A percentile compares a stretch with the other conserved stretches of the same genome.
Evolutionary conservation across 2,329 filamentous ascomycete species (phyloP).

Genomic region (Alternaria sp.): DNA sequence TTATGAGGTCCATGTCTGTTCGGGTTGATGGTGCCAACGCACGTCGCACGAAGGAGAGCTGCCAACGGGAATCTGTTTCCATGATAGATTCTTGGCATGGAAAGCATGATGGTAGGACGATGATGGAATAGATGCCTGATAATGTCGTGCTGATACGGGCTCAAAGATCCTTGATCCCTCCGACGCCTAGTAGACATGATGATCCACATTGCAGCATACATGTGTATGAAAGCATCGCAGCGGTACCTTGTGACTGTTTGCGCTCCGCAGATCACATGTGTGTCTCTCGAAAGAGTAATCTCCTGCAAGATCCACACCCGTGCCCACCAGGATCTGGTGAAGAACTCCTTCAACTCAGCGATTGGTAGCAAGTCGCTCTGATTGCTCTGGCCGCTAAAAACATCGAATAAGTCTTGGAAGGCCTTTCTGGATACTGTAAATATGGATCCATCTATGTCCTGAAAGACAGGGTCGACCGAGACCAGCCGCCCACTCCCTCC

Average conservation of each 20-base stretch:
- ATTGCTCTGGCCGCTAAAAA: background rate
- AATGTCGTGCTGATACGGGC: background rate
- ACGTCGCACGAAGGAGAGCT: background rate
- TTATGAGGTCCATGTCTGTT: constrained; percentile 2
- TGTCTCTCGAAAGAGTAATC: constrained; percentile 17
- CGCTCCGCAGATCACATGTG: constrained; percentile 20
- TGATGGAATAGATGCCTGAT: background rate
- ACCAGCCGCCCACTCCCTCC: too few species aligned
- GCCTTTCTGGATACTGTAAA: background rate
- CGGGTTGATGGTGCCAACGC: background rate
- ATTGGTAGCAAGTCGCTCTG: background rate
- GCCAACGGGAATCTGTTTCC: background rate
- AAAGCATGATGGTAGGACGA: background rate
- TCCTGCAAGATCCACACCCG: constrained; percentile 31
- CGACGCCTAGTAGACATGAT: too few species aligned
- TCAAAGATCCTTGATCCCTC: background rate
- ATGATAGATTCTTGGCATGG: background rate
- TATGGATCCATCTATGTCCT: too few species aligned
- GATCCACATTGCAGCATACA: background rate
- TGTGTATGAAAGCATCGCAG: background rate
- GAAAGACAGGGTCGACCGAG: background rate
- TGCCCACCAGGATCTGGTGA: constrained; percentile 23
- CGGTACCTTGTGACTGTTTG: constrained; percentile 1
- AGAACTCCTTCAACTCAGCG: constrained; percentile 9
- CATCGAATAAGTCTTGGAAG: background rate